phyloP scores from a whole-genome alignment of 495 filamentous ascomycete genomes.

The Friedmanniomyces endolithicus region DNA sequence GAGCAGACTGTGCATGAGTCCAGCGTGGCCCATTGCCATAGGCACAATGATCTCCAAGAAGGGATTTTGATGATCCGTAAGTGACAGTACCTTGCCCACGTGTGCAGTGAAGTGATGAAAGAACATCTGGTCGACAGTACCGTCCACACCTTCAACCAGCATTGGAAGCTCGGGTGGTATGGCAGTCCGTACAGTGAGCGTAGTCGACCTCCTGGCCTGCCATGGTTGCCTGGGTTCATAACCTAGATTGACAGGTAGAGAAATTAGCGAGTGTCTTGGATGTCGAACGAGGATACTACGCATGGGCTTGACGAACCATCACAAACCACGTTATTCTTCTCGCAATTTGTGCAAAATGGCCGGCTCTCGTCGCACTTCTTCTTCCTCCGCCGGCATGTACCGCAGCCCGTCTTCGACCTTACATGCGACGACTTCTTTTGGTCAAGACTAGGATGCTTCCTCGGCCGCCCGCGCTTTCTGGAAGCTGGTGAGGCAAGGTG shows the following conservation, averaged over 20 bases:
- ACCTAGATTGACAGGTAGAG: too few species aligned
- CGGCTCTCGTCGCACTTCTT: constrained; percentile 98
- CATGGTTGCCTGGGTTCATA: constrained; percentile 82
- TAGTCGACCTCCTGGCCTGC: constrained; percentile 68
- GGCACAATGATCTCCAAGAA: constrained; percentile 82
- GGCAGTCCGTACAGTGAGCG: constrained; percentile 8
- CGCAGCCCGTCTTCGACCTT: constrained; percentile 87
- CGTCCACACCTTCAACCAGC: constrained; percentile 78
- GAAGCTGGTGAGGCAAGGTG: constrained; percentile 19
- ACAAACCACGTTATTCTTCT: constrained; percentile 87
- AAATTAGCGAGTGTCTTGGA: too few species aligned
- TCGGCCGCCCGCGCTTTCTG: constrained; percentile 61
- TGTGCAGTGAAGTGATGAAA: constrained; percentile 77
- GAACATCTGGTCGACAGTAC: constrained; percentile 67
- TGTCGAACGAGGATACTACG: too few species aligned
- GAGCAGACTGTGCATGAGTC: constrained; percentile 86
- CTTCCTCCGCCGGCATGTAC: constrained; percentile 81
- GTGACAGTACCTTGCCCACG: constrained; percentile 68
- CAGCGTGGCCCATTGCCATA: constrained; percentile 69
- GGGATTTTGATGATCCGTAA: constrained; percentile 74
- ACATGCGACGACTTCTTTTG: constrained; percentile 65
- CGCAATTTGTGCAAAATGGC: constrained; percentile 66
- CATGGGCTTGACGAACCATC: too few species aligned
- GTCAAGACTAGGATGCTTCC: constrained; percentile 60
- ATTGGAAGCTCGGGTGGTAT: constrained; percentile 53